phyloP scores from a whole-genome alignment of 805 yeast species.

The Candida saitoana region DNA sequence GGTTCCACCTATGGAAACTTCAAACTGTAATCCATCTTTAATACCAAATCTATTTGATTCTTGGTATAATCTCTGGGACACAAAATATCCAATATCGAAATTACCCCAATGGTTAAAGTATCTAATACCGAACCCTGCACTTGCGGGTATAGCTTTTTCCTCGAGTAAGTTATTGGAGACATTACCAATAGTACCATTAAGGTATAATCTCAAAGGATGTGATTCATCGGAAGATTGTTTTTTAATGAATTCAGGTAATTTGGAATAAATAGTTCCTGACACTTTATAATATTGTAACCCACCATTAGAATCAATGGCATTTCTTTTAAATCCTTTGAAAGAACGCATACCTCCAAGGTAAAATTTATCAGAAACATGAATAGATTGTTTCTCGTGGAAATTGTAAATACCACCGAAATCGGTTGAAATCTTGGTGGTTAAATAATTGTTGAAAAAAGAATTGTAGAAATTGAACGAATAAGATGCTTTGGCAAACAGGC shows the following conservation, averaged over 20 bases:
- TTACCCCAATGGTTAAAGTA: constrained; percentile 39
- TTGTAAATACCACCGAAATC: constrained; percentile 56
- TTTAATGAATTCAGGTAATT: constrained; percentile 47
- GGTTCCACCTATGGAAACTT: constrained; percentile 38
- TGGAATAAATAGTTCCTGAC: constrained; percentile 56
- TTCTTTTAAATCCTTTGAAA: constrained; percentile 63
- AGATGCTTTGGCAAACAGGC: constrained; percentile 33
- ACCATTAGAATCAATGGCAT: constrained; percentile 71
- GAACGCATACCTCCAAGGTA: constrained; percentile 77
- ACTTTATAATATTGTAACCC: constrained; percentile 59
- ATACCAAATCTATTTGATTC: constrained; percentile 20
- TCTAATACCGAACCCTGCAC: constrained; percentile 34
- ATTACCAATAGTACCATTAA: constrained; percentile 65
- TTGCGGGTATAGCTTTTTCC: constrained; percentile 19
- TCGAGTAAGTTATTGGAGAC: constrained; percentile 28
- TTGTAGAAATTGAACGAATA: constrained; percentile 28
- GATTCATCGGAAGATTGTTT: constrained; percentile 17
- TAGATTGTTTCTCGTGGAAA: constrained; percentile 16
- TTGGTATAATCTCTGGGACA: constrained; percentile 21
- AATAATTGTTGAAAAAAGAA: constrained; percentile 39
- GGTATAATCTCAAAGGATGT: constrained; percentile 48
- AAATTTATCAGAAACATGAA: constrained; percentile 76
- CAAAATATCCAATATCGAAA: constrained; percentile 38
- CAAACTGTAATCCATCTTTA: constrained; percentile 37
- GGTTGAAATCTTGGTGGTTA: constrained; percentile 49